Evolutionary conservation across 768 basidiomycete species (phyloP).

Genomic region (Suillus plorans): DNA sequence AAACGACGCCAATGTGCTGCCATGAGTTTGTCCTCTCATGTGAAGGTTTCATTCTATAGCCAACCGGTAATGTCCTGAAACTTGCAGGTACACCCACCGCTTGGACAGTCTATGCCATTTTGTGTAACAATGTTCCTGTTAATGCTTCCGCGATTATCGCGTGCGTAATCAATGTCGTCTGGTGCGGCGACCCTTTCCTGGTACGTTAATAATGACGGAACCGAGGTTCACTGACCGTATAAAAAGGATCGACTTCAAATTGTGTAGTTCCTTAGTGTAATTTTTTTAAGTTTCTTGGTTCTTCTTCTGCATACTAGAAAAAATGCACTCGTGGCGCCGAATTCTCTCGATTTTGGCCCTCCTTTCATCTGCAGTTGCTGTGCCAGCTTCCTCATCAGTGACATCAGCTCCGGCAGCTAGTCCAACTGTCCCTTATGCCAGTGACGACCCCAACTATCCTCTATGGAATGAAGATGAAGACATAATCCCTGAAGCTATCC

Average conservation of each 20-base stretch:
- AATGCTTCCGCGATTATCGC: background rate
- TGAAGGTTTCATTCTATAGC: background rate
- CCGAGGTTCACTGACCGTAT: conserved; percentile 14
- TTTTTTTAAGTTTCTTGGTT: conserved; percentile 14
- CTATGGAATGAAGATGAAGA: conserved; percentile 36
- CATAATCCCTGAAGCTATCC: conserved; percentile 41
- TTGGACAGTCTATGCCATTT: background rate
- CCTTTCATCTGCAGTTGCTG: conserved; percentile 21
- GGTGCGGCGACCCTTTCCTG: conserved; percentile 6
- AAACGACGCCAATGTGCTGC: background rate
- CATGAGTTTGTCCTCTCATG: background rate
- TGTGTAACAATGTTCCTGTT: background rate
- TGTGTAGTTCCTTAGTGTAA: conserved; percentile 14
- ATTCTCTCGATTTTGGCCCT: conserved; percentile 24
- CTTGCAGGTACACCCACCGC: too few relatives aligned
- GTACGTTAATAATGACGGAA: conserved; percentile 12
- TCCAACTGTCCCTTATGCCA: conserved; percentile 46
- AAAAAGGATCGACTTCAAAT: conserved; percentile 18
- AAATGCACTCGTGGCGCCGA: conserved; percentile 29
- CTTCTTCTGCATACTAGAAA: conserved; percentile 14
- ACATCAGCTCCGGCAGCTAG: conserved; percentile 31
- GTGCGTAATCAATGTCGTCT: conserved; percentile 7
- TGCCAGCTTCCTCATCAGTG: conserved; percentile 18
- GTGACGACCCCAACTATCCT: conserved; percentile 45
- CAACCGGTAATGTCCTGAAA: background rate